phyloP scores from a whole-genome alignment of 306 rosid genomes.

The Hippophae tibetana region DNA sequence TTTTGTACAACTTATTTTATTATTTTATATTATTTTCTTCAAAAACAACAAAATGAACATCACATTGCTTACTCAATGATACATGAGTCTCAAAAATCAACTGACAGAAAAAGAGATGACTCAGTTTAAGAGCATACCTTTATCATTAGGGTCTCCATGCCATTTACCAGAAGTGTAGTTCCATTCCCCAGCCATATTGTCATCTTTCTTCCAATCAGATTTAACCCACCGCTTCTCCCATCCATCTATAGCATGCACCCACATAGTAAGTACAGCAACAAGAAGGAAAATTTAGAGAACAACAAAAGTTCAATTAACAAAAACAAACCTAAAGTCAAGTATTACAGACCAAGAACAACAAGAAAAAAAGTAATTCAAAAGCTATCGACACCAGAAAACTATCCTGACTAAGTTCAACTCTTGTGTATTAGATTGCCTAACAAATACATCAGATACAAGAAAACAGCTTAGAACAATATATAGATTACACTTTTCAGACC shows the following conservation, averaged over 20 bases:
- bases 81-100: background rate
- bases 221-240: constrained; percentile 92
- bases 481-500: no score
- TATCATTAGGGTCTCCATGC: constrained; percentile 79
- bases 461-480: no score
- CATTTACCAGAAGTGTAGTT: constrained; percentile 91
- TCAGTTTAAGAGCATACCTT: constrained; percentile 36
- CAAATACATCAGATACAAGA: no score
- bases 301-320: constrained; percentile 13
- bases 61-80: no score
- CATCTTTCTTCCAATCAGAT: constrained; percentile 95
- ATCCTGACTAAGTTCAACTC: no score
- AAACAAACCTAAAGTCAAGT: background rate
- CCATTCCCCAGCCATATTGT: constrained; percentile 86
- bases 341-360: no score
- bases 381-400: no score
- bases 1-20: no score
- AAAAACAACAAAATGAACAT: background rate
- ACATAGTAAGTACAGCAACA: constrained; percentile 2
- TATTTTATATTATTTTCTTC: no score
- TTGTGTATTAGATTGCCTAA: no score
- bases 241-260: constrained; percentile 47
- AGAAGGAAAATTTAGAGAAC: background rate
- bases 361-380: no score
- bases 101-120: no score